These are phyloP conservation scores for Globisporangium uncinulatum DNA, from an alignment of 352 stramenopile species.

Conservation along the genomic window DNA sequence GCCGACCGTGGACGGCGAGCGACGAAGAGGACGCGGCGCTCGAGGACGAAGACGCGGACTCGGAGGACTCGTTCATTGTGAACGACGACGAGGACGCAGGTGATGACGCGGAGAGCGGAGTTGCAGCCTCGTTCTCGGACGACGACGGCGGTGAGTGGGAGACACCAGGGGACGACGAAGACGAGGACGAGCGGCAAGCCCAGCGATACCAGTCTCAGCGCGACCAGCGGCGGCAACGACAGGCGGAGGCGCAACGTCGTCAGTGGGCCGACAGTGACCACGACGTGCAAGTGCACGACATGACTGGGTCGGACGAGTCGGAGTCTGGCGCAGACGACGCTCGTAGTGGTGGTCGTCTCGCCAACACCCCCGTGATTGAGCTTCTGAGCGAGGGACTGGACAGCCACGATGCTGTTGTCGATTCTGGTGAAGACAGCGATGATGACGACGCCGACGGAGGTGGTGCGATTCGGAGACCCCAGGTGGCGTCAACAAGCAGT, in stretches of 20 bases:
- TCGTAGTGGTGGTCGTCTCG: not conserved
- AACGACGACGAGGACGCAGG: constrained; percentile 33
- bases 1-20: constrained; percentile 20
- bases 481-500: not conserved
- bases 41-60: constrained; percentile 34
- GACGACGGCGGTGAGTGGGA: constrained; percentile 19
- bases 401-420: constrained; percentile 2
- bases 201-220: no score
- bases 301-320: constrained; percentile 6
- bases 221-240: not conserved
- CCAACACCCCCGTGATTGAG: not conserved
- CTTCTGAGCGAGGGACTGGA: constrained; percentile 13
- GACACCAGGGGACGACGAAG: constrained; percentile 32
- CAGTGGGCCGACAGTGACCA: not conserved
- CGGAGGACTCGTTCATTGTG: constrained; percentile 71
- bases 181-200: constrained; percentile 20
- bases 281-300: constrained; percentile 6
- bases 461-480: no score
- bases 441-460: constrained; percentile 4
- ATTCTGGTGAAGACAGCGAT: not conserved
- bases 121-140: constrained; percentile 23
- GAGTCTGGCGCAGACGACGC: not conserved
- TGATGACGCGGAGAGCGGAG: constrained; percentile 12
- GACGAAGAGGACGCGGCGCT: constrained; percentile 26
- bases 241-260: not conserved